Evolutionary conservation across 164 flowering plant species (phyloP), one percentile per base, ranked within the genome.

Genomic region (Piper longum): DNA sequence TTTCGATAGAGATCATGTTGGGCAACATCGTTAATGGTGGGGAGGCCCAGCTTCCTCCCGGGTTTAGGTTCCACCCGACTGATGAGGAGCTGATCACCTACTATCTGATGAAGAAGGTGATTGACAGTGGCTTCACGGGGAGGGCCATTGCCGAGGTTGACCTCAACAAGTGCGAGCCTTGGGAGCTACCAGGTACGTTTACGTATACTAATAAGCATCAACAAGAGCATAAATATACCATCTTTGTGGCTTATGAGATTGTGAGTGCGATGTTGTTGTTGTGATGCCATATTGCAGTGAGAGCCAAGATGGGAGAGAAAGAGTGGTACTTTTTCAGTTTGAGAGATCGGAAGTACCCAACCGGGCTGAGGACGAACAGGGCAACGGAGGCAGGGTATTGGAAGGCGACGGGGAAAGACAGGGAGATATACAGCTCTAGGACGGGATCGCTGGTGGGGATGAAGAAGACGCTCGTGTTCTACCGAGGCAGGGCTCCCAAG

Each of bases 381-480:
- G 98, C 98, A 0, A 93, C 98, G 0, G 91, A 83, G 60, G 91
- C 98, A 9, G 98, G 98, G 12, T 93, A 93, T 74, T 93, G 99
- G 99, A 93, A 93, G 64, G 96, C 99, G 4, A 93, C 99, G 0
- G 98, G 98, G 4, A 92, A 92, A 45, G 98, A 92, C 63, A 73
- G 97, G 64, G 97, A 92, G 85, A 92, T 92, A 67, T 86, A 75
- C 80, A 86, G 97, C 72, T 85, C 88, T 4, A 88, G 80, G 62
- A 86, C 82, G 0, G 66, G 75, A 43, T 69, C 86, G 0, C 80
- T 93, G 13, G 92, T 90, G 56, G 99, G 99, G 0, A 93, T 93
- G 99, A 93, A 93, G 91, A 93, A 93, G 74, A 93, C 99, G 3
- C 75, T 93, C 26, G 99, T 93, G 12, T 93, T 93, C 71, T 93